Base-by-base conservation (phyloP, 2,329 filamentous ascomycete species). In the Lizonia empirigonia region DNA sequence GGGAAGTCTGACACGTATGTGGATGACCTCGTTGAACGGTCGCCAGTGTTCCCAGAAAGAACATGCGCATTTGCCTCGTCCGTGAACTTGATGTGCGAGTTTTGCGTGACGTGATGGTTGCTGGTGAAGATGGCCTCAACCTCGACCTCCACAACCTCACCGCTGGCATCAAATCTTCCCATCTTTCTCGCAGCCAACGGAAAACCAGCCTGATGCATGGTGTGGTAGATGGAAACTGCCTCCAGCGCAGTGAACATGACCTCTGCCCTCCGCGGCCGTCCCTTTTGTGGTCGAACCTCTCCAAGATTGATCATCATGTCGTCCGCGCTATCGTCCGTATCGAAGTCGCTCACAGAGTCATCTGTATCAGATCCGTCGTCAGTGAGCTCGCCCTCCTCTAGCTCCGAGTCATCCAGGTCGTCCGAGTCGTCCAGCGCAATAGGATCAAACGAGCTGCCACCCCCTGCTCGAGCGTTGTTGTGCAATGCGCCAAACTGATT, bases 241-340 rank as follows among this genome's bases (percentile, higher is more conserved):
- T 56, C 55, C 3, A 42, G 29, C 29, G 58, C 33, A 2, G 58
- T 57, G 39, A 59, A 65, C 63, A 65, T 65, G 49, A 62, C 46
- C 12, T 55, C 42, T 29, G 61, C 49, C 37, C 44, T 50, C 10
- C 19, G 29, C 8, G 32, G 27, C 18, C 38, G 30, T 18, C 46
- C 32, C 23, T 50, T 42, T 13, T 44, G 29, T 7, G 40, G 42
- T 7, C 48, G 50, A 20, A 45, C 48, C 35, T 54, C 54, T 18
- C 62, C 47, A 4, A 65, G 53, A 20, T 65, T 65, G 55, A 64
- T 65, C 40, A 58, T 59, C 44, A 65, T 63, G 9, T 64, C 63
- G 23, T 48, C 51, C 8, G 38, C 44, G 22, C 36, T 50, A 24
- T 61, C 30, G 22, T 56, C 36, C 37, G 58, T 54, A 22, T 60